phyloP scores from a whole-genome alignment of 495 filamentous ascomycete species.

The Trichoderma virens region DNA sequence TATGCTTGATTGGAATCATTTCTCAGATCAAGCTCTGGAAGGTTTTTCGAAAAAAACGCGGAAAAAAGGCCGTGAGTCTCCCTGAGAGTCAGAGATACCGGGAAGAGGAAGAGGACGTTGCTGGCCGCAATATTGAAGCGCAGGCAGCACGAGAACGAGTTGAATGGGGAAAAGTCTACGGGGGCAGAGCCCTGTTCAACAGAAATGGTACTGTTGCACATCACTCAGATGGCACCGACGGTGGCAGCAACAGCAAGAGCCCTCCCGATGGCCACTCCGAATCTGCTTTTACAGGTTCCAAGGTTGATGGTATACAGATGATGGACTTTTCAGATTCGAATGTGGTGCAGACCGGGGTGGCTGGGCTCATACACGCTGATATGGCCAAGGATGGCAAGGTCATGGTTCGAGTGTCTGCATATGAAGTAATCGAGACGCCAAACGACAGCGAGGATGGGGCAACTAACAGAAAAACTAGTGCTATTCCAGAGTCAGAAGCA shows the following conservation, averaged over 20 bases:
- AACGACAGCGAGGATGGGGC: conserved; percentile 18
- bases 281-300: conserved; percentile 16
- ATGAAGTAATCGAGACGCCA: conserved; percentile 23
- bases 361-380: conserved; percentile 24
- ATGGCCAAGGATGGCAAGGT: conserved; percentile 24
- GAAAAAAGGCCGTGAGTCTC: conserved; percentile 48
- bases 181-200: conserved; percentile 37
- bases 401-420: conserved; percentile 32
- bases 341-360: background rate
- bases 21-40: conserved; percentile 86
- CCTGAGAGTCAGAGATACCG: conserved; percentile 50
- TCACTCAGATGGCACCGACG: conserved; percentile 36
- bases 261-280: conserved; percentile 27
- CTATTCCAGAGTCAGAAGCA: background rate
- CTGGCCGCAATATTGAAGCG: conserved; percentile 60
- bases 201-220: conserved; percentile 42
- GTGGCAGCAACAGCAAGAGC: conserved; percentile 44
- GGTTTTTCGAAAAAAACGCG: conserved; percentile 64
- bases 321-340: conserved; percentile 20
- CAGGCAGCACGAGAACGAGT: conserved; percentile 56
- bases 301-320: conserved; percentile 28
- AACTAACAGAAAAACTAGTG: background rate
- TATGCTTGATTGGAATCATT: conserved; percentile 66
- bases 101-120: conserved; percentile 63
- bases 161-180: conserved; percentile 78